These are phyloP conservation scores for Proliferodiscus dingleyae DNA, from an alignment of 2,329 filamentous ascomycete species.

Conservation along the genomic window DNA sequence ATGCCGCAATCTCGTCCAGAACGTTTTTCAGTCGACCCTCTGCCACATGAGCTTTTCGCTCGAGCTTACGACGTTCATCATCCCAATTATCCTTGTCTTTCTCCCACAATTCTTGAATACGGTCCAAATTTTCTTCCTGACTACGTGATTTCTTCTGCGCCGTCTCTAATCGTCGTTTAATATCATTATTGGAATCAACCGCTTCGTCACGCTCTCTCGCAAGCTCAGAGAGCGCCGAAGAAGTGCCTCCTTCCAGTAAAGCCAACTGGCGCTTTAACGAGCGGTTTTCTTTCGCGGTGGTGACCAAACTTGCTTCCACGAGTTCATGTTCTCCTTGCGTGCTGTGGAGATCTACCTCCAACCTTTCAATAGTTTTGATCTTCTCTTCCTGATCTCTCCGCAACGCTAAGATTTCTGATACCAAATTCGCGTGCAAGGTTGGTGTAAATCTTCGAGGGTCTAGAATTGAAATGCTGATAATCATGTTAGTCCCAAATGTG, in stretches of 20 bases:
- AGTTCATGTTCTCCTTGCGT: slow-evolving; percentile 70
- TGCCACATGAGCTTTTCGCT: slow-evolving; percentile 83
- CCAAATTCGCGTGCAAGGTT: slow-evolving; percentile 87
- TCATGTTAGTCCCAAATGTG: slow-evolving; percentile 13
- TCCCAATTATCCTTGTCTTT: slow-evolving; percentile 83
- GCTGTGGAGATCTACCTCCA: slow-evolving; percentile 71
- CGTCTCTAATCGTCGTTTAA: slow-evolving; percentile 70
- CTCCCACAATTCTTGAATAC: slow-evolving; percentile 74
- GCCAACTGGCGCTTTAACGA: slow-evolving; percentile 81
- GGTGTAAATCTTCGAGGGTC: slow-evolving; percentile 93
- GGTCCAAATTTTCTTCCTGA: slow-evolving; percentile 78
- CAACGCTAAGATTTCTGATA: slow-evolving; percentile 86
- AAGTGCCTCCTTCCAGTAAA: slow-evolving; percentile 80
- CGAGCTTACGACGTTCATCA: slow-evolving; percentile 72
- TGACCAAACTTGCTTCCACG: slow-evolving; percentile 56
- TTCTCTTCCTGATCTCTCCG: slow-evolving; percentile 90
- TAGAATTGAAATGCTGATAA: slow-evolving; percentile 52
- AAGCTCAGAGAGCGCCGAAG: slow-evolving; percentile 78
- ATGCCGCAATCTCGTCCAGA: slow-evolving; percentile 77
- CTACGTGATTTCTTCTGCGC: slow-evolving; percentile 71
- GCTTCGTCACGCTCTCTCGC: slow-evolving; percentile 82
- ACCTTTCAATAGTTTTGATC: slow-evolving; percentile 74
- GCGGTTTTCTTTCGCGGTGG: slow-evolving; percentile 69
- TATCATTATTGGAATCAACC: slow-evolving; percentile 64
- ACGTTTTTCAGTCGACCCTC: slow-evolving; percentile 80